Base-by-base conservation (phyloP, 1,139 yeast species). In the Blastobotrys arbuscula region DNA sequence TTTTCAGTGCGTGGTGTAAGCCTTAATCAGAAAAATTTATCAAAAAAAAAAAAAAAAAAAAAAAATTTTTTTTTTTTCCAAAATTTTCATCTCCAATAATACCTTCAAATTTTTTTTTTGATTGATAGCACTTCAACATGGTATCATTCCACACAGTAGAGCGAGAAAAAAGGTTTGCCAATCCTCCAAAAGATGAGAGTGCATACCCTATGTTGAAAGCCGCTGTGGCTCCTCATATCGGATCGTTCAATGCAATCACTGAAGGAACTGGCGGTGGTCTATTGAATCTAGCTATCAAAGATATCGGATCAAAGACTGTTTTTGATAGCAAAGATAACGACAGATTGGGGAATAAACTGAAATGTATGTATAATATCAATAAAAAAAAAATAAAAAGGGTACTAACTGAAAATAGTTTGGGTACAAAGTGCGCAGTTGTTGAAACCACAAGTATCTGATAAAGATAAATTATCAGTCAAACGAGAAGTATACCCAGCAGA, bases 181-280 rank as follows among this genome's bases (percentile, higher is more conserved):
- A 86, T 64, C 98, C 98, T 38, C 95, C 97, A 45, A 82, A 80
- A 70, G 95, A 86, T 59, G 78, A 84, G 63, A 75, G 87, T 23
- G 87, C 88, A 1, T 92, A 72, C 61, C 96, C 97, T 7, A 71
- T 89, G 44, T 76, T 94, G 41, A 77, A 78, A 51, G 95, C 87
- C 53, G 97, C 98, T 12, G 94, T 92, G 36, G 80, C 81, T 51
- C 99, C 98, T 12, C 99, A 92, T 66, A 77, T 94, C 51, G 97
- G 96, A 9, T 92, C 98, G 2, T 92, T 92, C 75, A 84, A 92
- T 73, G 97, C 97, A 13, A 75, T 92, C 51, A 85, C 95, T 37
- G 96, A 86, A 52, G 96, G 96, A 23, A 66, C 70, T 12, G 79
- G 82, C 26, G 80, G 75, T 47, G 97, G 97, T 3, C 70, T 92